These are phyloP conservation scores for Amphirosellinia nigrospora DNA, from an alignment of 495 filamentous ascomycete genomes.

Conservation along the genomic window DNA sequence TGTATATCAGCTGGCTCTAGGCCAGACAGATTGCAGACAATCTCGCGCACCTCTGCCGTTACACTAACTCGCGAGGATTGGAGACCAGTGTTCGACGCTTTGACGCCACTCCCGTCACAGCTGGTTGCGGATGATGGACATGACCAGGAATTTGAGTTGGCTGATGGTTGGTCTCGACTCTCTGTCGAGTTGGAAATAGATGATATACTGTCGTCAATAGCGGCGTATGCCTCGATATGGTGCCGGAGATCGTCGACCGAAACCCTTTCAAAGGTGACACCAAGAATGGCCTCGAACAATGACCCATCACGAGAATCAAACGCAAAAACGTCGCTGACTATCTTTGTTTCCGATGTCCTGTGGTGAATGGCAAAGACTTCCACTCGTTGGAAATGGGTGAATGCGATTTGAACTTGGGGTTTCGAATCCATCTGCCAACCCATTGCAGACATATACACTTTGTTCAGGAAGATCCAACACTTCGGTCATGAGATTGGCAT, in stretches of 20 bases:
- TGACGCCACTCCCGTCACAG: conserved; percentile 23
- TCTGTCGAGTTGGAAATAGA: too few species aligned
- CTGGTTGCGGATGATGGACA: too few species aligned
- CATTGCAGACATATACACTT: background rate
- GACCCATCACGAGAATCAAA: background rate
- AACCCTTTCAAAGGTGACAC: background rate
- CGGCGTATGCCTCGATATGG: too few species aligned
- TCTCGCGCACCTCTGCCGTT: conserved; percentile 23
- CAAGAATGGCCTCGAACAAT: background rate
- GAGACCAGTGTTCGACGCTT: conserved; percentile 22
- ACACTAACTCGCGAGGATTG: too few species aligned
- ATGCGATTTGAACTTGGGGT: background rate
- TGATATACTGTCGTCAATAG: background rate
- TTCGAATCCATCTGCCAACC: background rate
- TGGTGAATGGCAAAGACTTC: background rate
- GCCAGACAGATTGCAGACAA: conserved; percentile 48
- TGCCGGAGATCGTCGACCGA: background rate
- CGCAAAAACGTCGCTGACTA: background rate
- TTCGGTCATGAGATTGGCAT: background rate
- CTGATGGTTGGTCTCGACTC: too few species aligned
- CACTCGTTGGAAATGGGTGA: background rate
- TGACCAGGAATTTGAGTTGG: too few species aligned
- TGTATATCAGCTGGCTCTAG: conserved; percentile 51
- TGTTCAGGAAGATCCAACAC: background rate
- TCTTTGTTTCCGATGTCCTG: background rate